Percentiles rank a stretch among this genome's conserved stretches.
phyloP scores from a whole-genome alignment of 441 rosid species.

The Pelargonium exstipulatum region DNA sequence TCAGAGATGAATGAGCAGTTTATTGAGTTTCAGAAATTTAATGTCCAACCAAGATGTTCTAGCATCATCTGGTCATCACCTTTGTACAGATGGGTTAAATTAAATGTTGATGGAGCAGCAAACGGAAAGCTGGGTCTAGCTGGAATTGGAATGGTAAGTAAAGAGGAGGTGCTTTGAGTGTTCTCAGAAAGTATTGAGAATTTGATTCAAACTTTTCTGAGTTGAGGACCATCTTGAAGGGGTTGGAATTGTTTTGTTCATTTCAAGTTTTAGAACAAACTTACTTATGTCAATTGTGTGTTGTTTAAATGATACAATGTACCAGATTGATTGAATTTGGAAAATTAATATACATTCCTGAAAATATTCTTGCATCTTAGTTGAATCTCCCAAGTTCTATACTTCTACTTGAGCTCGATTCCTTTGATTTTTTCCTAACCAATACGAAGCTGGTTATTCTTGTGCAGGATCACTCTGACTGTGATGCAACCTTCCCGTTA shows the following conservation, averaged over 20 bases:
- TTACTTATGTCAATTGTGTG: neutral
- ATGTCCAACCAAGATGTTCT: too few relatives aligned
- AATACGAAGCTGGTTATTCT: neutral
- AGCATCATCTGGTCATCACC: too few relatives aligned
- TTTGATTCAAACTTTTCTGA: too few relatives aligned
- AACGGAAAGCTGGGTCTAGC: too few relatives aligned
- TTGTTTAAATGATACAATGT: neutral
- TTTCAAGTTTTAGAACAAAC: neutral
- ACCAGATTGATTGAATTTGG: neutral
- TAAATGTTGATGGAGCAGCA: too few relatives aligned
- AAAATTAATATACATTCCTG: neutral
- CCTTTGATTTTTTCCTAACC: neutral
- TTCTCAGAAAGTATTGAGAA: too few relatives aligned
- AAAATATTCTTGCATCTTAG: neutral
- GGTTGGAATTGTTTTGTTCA: neutral
- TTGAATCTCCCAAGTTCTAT: neutral
- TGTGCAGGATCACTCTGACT: neutral
- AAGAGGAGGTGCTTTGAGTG: too few relatives aligned
- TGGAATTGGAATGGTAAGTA: too few relatives aligned
- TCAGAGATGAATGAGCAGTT: too few relatives aligned
- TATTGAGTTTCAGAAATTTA: too few relatives aligned
- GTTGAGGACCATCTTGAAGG: too few relatives aligned
- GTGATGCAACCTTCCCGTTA: slow-evolving; percentile 18
- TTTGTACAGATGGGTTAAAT: too few relatives aligned
- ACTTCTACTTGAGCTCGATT: neutral